These are phyloP conservation scores for Phytophthora pluvialis DNA, from an alignment of 352 stramenopile species.

Conservation along the genomic window DNA sequence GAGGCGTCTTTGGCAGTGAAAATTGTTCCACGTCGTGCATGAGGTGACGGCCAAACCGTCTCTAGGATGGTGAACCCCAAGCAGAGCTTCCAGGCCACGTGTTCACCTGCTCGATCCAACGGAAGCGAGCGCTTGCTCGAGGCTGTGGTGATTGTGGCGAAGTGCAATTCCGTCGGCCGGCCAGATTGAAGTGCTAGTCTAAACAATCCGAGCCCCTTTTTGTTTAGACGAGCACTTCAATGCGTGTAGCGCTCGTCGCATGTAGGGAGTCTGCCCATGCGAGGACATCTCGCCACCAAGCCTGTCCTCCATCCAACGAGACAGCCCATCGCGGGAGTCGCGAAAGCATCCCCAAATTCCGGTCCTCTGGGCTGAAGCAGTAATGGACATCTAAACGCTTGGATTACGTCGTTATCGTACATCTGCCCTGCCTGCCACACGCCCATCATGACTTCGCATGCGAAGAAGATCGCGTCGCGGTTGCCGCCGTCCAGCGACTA, in stretches of 20 bases:
- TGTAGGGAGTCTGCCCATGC: constrained; percentile 14
- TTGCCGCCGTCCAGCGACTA: not conserved
- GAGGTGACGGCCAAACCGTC: constrained; percentile 1
- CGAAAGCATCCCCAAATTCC: constrained; percentile 19
- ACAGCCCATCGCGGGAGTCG: constrained; percentile 18
- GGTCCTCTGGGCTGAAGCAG: constrained; percentile 20
- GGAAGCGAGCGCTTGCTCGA: not conserved
- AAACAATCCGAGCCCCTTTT: constrained; percentile 16
- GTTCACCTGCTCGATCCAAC: not conserved
- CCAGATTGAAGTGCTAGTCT: constrained; percentile 32
- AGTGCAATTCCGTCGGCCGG: constrained; percentile 10
- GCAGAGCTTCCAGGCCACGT: not conserved
- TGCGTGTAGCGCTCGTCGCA: constrained; percentile 4
- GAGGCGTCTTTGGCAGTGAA: not conserved
- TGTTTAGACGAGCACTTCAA: constrained; percentile 40
- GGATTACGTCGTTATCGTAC: constrained; percentile 21
- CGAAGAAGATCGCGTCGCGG: not conserved
- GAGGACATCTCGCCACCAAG: not conserved
- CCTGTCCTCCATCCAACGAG: constrained; percentile 23
- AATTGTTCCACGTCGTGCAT: constrained; percentile 13
- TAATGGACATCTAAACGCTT: constrained; percentile 26
- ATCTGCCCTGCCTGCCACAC: constrained; percentile 17
- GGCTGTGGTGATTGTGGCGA: constrained; percentile 20
- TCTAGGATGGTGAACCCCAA: constrained; percentile 4
- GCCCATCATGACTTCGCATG: not conserved